Conservation (phyloP, 164 flowering plant genomes). For the Aristolochia fimbriata region DNA sequence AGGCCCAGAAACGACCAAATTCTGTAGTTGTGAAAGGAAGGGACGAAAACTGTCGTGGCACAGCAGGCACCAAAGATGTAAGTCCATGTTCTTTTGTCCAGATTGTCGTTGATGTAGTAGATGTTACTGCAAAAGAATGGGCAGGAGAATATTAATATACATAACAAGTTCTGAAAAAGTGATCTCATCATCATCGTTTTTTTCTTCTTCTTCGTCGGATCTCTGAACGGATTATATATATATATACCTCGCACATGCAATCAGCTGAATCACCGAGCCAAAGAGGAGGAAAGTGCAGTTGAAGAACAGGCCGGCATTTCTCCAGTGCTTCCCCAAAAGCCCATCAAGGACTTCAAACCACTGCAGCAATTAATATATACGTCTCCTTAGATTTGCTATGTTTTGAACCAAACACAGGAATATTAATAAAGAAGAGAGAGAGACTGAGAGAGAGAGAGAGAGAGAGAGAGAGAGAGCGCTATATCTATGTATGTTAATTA, state of each 20-base stretch:
- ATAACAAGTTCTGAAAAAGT: not conserved
- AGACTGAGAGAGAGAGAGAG: too few relatives aligned
- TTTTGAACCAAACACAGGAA: too few relatives aligned
- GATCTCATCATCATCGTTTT: too few relatives aligned
- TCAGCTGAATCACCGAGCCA: conserved; percentile 80
- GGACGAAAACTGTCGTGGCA: conserved; percentile 72
- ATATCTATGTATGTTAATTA: too few relatives aligned
- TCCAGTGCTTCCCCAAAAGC: conserved; percentile 67
- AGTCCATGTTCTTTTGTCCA: conserved; percentile 86
- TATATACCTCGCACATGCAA: conserved; percentile 96
- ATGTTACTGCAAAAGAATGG: conserved; percentile 46
- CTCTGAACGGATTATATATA: not conserved
- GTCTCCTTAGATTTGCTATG: too few relatives aligned
- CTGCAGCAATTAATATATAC: conserved; percentile 18
- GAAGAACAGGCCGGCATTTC: conserved; percentile 57
- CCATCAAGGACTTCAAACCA: conserved; percentile 96
- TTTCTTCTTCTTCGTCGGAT: not conserved
- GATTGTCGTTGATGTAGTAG: conserved; percentile 67
- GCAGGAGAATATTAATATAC: not conserved
- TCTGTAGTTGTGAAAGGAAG: conserved; percentile 83
- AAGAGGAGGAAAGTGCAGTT: conserved; percentile 81
- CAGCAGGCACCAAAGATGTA: conserved; percentile 89
- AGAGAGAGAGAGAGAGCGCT: too few relatives aligned
- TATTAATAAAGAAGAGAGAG: too few relatives aligned
- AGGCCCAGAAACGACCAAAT: conserved; percentile 86